Base-by-base conservation (phyloP, 2,329 filamentous ascomycete species). In the Pseudocercospora pini-densiflorae region DNA sequence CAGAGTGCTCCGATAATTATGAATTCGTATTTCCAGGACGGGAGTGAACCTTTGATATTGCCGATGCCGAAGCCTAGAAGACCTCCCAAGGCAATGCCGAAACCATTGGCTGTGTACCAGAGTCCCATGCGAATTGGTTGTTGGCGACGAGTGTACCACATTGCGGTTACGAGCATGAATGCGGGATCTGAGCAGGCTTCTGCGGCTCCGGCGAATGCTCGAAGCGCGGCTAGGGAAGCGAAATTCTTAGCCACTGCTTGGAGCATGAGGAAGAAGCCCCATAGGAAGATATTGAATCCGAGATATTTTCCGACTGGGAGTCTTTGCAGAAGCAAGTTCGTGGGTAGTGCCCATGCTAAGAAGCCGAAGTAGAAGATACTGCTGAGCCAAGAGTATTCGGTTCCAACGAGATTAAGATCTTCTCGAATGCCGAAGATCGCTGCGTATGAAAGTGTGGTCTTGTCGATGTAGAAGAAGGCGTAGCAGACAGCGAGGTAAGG, bases 1-100 rank as follows among this genome's bases (percentile, higher is more conserved):
- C 87, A 90, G 10, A 90, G 80, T 0, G 85, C 74, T 3, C 81
- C 81, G 2, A 81, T 88, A n/a, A 91, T 84, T 16, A 92, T 77
- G 73, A 91, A 91, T 62, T 91, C 88, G 69, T 89, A 91, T 72
- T 86, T 87, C 73, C 89, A 91, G 0, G 84, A 85, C 0, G 84
- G 81, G 21, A 90, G 80, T 0, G 81, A 79, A 14, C 85, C 87
- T 45, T 82, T 80, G 69, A 88, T 87, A 68, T 88, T 82, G 0
- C 88, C 88, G 54, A 90, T 89, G 0, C 83, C 87, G 63, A 87
- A 89, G 0, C 85, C 85, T 0, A 87, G 75, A 1, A 87, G 72
- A 0, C 86, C 86, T 55, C 87, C 87, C 0, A 88, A 81, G 0
- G 87, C 86, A 36, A 88, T 87, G 1, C 85, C 87, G 7, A 88